Evolutionary conservation across 192 early-diverging fungal genomes (phyloP).

Genomic region (Mortierella alpina): DNA sequence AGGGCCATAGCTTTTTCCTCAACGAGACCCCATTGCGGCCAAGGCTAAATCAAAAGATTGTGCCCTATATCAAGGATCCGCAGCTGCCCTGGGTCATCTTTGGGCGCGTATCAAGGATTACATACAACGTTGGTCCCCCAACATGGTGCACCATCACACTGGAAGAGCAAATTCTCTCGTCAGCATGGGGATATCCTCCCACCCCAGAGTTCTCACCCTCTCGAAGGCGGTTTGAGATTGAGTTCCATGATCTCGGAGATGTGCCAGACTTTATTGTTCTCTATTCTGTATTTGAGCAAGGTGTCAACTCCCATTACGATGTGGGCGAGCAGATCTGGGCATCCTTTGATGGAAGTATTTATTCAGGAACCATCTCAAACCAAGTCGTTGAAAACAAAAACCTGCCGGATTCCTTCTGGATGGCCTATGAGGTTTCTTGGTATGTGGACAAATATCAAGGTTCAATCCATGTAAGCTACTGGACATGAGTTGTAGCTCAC

Average conservation of each 20-base stretch:
- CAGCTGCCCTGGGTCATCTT: conserved; percentile 58
- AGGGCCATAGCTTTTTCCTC: conserved; percentile 51
- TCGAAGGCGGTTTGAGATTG: conserved; percentile 58
- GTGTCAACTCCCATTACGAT: conserved; percentile 59
- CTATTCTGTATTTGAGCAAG: conserved; percentile 68
- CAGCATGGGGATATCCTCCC: conserved; percentile 30
- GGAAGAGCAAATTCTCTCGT: conserved; percentile 57
- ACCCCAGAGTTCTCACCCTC: conserved; percentile 40
- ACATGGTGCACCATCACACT: conserved; percentile 68
- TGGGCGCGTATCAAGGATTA: conserved; percentile 64
- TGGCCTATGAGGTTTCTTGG: conserved; percentile 63
- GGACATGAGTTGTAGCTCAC: not conserved
- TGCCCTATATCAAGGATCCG: conserved; percentile 37
- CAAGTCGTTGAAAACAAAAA: conserved; percentile 55
- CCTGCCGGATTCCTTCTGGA: conserved; percentile 61
- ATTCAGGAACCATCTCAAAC: conserved; percentile 64
- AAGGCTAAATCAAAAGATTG: conserved; percentile 36
- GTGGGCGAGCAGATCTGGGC: conserved; percentile 69
- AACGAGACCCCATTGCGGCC: conserved; percentile 50
- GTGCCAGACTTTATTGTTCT: conserved; percentile 78
- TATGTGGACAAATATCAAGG: conserved; percentile 1
- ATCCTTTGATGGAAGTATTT: conserved; percentile 72
- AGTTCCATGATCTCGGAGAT: conserved; percentile 79
- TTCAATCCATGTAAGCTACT: no score
- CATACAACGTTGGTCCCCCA: conserved; percentile 77